These are phyloP conservation scores for Striga asiatica DNA, from an alignment of 257 asterid genomes.

Conservation along the genomic window DNA sequence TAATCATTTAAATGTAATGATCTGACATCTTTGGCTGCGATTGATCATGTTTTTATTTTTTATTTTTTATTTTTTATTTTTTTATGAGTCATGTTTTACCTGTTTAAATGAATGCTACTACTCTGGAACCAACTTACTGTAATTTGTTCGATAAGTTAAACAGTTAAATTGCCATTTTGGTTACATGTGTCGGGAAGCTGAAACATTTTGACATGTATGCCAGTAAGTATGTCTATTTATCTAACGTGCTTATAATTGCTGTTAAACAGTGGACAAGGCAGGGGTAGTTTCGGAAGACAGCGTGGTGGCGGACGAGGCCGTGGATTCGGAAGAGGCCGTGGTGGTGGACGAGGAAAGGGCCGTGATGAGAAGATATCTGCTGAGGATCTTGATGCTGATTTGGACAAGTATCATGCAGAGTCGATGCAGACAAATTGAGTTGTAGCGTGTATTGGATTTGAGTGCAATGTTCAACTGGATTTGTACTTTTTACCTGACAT, in stretches of 20 bases:
- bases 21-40: neutral
- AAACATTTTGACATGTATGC: too few species aligned
- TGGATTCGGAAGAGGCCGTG: conserved; percentile 25
- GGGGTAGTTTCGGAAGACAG: conserved; percentile 41
- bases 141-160: neutral
- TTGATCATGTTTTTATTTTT: neutral
- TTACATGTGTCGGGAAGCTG: too few species aligned
- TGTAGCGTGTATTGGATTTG: neutral
- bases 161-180: too few species aligned
- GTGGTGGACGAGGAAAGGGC: conserved; percentile 19
- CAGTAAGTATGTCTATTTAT: too few species aligned
- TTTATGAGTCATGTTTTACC: conserved; percentile 3
- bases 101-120: too few species aligned
- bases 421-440: conserved; percentile 35
- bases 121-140: neutral
- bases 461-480: conserved; percentile 8
- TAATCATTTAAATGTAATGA: neutral
- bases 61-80: too few species aligned
- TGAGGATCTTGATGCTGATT: conserved; percentile 70
- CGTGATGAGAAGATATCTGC: conserved; percentile 50
- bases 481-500: conserved; percentile 19
- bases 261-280: conserved; percentile 31
- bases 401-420: conserved; percentile 55
- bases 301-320: conserved; percentile 49
- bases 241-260: neutral